Base-by-base conservation (phyloP, 2,329 filamentous ascomycete species). In the Fusarium sp. region DNA sequence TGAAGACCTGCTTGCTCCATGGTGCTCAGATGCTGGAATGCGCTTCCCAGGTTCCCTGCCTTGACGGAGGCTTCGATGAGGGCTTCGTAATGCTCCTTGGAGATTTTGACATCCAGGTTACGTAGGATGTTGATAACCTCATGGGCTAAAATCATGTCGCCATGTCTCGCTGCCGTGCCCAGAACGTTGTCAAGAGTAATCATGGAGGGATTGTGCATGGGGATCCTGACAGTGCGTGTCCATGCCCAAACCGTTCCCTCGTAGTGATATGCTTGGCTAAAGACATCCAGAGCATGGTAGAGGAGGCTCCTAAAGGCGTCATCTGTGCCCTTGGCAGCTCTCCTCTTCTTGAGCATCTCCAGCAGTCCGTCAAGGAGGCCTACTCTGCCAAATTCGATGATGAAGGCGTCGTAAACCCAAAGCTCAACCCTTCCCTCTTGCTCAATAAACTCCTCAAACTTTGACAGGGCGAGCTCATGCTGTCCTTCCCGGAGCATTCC, bases 401-500 rank as follows among this genome's bases (percentile, higher is more conserved):
- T 88, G 63, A 95, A 91, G 69, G 96, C 88, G 77, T 95, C 93
- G 78, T 92, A 92, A 9, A 98, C 86, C 95, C 95, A 98, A 1
- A 86, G 79, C 33, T 92, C 88, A 5, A 95, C 83, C 3, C 77
- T 78, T 1, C 89, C 84, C 4, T 86, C 85, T 58, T 89, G 86
- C 61, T 86, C 83, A 48, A 90, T 84, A 88, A 98, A 90, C 24
- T 88, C 84, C 41, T 94, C 92, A 48, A 98, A 82, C 74, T 90
- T 90, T 61, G 89, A 87, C 67, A 97, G 85, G 2, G 95, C 95
- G 72, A 95, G 85, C 83, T 98, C 97, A 72, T 94, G 92, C 77
- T 97, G 93, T 1, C 91, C 90, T 77, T 98, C 95, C 22, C 95
- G 89, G 39, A 98, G 86, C 68, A 97, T 84, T 0, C 94, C 95